Evolutionary conservation across 2,329 filamentous ascomycete genomes (phyloP).

Genomic region (Rhexocercosporidium sp.): DNA sequence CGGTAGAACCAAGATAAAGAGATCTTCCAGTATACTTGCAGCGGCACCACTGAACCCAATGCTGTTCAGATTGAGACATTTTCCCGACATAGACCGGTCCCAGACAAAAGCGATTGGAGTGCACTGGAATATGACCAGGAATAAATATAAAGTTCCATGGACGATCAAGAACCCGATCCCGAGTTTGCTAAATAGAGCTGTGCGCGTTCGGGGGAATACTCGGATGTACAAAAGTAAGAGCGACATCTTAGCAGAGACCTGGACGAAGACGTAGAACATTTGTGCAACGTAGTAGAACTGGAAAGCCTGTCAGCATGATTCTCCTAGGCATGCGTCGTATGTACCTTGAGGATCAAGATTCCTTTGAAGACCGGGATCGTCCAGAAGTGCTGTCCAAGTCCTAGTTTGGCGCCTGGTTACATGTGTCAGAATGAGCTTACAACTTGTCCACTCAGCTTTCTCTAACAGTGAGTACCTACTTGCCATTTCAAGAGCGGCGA

Average conservation of each 20-base stretch:
- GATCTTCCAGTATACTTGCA: slow-evolving; percentile 70
- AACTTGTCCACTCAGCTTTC: no score
- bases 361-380: background rate
- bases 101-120: slow-evolving; percentile 22
- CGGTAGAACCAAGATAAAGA: slow-evolving; percentile 67
- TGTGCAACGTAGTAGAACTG: slow-evolving; percentile 16
- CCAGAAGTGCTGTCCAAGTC: slow-evolving; percentile 7
- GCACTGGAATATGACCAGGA: slow-evolving; percentile 25
- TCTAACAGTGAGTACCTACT: background rate
- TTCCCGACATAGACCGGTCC: slow-evolving; percentile 27
- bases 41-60: slow-evolving; percentile 70
- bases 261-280: slow-evolving; percentile 20
- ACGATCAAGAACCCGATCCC: slow-evolving; percentile 12
- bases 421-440: background rate
- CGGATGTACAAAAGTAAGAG: slow-evolving; percentile 22
- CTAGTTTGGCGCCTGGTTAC: background rate
- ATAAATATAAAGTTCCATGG: slow-evolving; percentile 18
- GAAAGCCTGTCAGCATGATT: background rate
- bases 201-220: slow-evolving; percentile 14
- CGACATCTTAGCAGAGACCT: slow-evolving; percentile 20
- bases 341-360: slow-evolving; percentile 3
- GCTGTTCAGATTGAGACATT: slow-evolving; percentile 66
- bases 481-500: slow-evolving; percentile 4
- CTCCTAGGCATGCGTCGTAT: background rate
- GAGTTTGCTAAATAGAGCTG: slow-evolving; percentile 8